Conservation (phyloP, 2,329 filamentous ascomycete species). For the Botrytis tulipae region DNA sequence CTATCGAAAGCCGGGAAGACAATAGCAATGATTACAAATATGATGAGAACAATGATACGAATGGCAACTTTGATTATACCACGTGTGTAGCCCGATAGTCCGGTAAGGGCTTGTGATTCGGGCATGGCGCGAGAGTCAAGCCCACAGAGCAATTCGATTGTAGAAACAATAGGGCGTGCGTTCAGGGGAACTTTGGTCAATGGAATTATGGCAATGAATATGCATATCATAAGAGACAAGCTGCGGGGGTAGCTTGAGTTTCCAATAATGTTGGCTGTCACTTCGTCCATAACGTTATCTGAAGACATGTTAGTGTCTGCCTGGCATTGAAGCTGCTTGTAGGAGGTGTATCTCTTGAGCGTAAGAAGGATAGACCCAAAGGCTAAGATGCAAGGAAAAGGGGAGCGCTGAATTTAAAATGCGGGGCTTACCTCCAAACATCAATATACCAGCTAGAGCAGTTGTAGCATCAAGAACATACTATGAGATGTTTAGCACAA, state of each 20-base stretch:
- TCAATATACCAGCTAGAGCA: slow-evolving; percentile 80
- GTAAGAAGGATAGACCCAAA: neutral
- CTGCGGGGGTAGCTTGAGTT: slow-evolving; percentile 70
- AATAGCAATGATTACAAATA: slow-evolving; percentile 74
- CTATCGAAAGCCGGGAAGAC: slow-evolving; percentile 66
- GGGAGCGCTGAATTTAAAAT: neutral
- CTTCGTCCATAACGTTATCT: slow-evolving; percentile 69
- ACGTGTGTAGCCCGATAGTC: slow-evolving; percentile 56
- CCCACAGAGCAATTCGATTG: slow-evolving; percentile 76
- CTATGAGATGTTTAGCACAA: slow-evolving; percentile 42
- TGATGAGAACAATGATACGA: slow-evolving; percentile 63
- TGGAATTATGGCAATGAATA: slow-evolving; percentile 89
- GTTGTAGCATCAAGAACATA: slow-evolving; percentile 79
- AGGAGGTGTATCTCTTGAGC: neutral
- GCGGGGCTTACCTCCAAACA: slow-evolving; percentile 65
- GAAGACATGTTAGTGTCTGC: neutral
- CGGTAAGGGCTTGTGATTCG: slow-evolving; percentile 48
- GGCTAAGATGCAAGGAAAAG: neutral
- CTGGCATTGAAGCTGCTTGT: neutral
- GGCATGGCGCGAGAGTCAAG: slow-evolving; percentile 49
- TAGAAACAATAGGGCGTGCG: slow-evolving; percentile 82
- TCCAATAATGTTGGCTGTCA: slow-evolving; percentile 84
- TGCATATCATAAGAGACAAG: slow-evolving; percentile 75
- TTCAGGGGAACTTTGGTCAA: slow-evolving; percentile 94
- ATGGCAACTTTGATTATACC: slow-evolving; percentile 59